Evolutionary conservation across 1,139 yeast genomes (phyloP), one percentile per base, ranked within the genome.

Genomic region (Groenewaldozyma sp.): DNA sequence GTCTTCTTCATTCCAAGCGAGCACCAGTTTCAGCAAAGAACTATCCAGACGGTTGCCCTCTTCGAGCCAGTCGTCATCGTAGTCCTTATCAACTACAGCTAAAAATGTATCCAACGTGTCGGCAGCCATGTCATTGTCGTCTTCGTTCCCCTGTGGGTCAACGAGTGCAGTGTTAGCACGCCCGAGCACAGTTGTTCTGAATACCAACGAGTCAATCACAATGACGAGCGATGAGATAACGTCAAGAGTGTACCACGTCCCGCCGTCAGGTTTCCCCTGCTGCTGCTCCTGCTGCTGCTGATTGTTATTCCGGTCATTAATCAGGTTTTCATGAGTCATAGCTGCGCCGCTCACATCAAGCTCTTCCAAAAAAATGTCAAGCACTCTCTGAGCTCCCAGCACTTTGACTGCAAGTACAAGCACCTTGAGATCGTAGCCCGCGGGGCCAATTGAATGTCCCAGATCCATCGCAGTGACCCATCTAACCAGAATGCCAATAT

Each of bases 381-480:
- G 37, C 3, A 54, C 54, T 6, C 41, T 41, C 83, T 67, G 73
- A 68, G 76, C 82, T 77, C 59, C 78, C 72, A 57, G 75, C 69
- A 53, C 62, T 52, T 53, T 58, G 46, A 60, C 59, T 45, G 49
- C 72, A 60, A 58, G 70, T 67, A 60, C 78, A 74, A 52, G 73
- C 67, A 48, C 72, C 62, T 72, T 80, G 73, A 56, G 82, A 17
- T 43, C 45, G 43, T 52, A 55, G 13, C 47, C 49, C 0, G 60
- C 58, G 3, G 58, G 58, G 3, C 55, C 54, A 4, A 46, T 36
- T 29, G 42, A 40, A 36, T 46, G 48, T 28, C 50, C 50, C 32
- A 40, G 48, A 37, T 50, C 52, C 14, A 45, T 29, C 2, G 48
- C 34, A 33, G 54, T 52, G 5, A 45, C 46, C 60, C 60, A 56